Evolutionary conservation across 1,139 yeast species (phyloP).

Genomic region (Pichia sp.): DNA sequence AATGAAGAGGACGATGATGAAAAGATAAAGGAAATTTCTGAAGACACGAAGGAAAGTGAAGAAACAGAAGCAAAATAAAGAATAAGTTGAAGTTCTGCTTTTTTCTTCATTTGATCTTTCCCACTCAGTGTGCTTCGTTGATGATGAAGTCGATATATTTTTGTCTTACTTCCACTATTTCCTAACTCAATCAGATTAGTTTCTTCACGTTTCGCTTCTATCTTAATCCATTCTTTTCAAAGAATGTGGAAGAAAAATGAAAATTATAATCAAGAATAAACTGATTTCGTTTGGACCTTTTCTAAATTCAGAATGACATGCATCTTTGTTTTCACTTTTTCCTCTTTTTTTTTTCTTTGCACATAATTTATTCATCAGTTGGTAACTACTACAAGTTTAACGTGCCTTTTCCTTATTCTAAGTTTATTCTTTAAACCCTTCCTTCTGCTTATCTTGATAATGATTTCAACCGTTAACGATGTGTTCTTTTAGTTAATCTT

Average conservation of each 20-base stretch:
- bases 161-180: not conserved
- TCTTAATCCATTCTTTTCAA: not conserved
- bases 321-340: conserved; percentile 4
- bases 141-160: not conserved
- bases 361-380: conserved; percentile 8
- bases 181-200: not conserved
- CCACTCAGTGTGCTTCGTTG: not conserved
- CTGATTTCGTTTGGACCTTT: conserved; percentile 10
- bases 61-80: conserved; percentile 17
- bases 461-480: conserved; percentile 5
- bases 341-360: conserved; percentile 1
- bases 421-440: not conserved
- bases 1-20: conserved; percentile 27
- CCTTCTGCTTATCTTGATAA: conserved; percentile 8
- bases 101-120: not conserved
- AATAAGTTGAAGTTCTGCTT: not conserved
- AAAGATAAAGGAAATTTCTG: conserved; percentile 11
- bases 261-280: not conserved
- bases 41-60: conserved; percentile 20
- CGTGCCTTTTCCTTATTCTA: not conserved
- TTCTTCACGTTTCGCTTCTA: conserved; percentile 3
- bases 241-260: not conserved
- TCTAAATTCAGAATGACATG: conserved; percentile 10
- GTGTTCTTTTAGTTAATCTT: not conserved
- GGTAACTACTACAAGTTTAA: not conserved